Percentiles rank a stretch among this genome's conserved stretches.
phyloP scores from a whole-genome alignment of 345 rosid species.

The Citrus unshiu region DNA sequence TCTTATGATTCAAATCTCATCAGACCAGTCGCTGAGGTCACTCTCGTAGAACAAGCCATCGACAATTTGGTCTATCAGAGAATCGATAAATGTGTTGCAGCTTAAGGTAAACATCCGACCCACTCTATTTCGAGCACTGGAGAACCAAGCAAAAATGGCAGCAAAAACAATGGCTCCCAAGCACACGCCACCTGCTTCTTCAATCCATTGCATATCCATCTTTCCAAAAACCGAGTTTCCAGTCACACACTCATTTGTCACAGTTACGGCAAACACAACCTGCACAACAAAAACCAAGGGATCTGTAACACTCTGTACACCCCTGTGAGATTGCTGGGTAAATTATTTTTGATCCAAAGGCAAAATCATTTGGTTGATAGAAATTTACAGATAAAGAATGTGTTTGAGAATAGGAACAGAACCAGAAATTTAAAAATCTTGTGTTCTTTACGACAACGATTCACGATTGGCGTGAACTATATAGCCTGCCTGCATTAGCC shows the following conservation, averaged over 20 bases:
- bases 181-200: slow-evolving; percentile 61
- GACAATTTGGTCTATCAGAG: slow-evolving; percentile 76
- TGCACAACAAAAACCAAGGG: slow-evolving; percentile 8
- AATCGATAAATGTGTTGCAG: slow-evolving; percentile 78
- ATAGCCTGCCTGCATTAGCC: not conserved
- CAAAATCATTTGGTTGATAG: not conserved
- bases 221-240: slow-evolving; percentile 80
- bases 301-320: not conserved
- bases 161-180: slow-evolving; percentile 67
- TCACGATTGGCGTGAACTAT: too few relatives aligned
- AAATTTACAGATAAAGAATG: not conserved
- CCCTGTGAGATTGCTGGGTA: not conserved
- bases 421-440: not conserved
- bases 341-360: not conserved
- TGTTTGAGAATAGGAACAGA: not conserved
- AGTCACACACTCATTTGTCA: slow-evolving; percentile 62
- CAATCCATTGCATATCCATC: slow-evolving; percentile 72
- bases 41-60: slow-evolving; percentile 89
- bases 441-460: not conserved
- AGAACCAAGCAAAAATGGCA: slow-evolving; percentile 73
- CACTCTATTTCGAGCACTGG: slow-evolving; percentile 69
- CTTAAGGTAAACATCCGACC: slow-evolving; percentile 64
- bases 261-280: slow-evolving; percentile 82
- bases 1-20: slow-evolving; percentile 37
- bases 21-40: slow-evolving; percentile 61